Conservation (phyloP, 1,284 basidiomycete species). For the Meripilus lineatus region DNA sequence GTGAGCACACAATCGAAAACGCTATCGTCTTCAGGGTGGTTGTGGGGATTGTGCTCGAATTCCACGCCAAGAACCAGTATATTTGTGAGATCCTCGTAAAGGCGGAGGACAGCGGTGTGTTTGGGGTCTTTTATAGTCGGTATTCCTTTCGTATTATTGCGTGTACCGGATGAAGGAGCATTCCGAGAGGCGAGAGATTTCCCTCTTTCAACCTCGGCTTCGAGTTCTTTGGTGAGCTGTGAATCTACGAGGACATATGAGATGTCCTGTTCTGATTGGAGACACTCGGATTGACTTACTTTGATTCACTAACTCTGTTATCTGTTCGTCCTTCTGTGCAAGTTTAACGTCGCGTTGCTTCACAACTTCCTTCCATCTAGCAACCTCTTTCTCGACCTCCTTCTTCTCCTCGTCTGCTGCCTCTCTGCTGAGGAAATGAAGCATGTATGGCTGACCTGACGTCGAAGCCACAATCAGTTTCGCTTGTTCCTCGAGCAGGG, state of each 20-base stretch:
- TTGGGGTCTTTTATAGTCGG: conserved; percentile 45
- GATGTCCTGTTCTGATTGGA: background rate
- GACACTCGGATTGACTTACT: conserved; percentile 30
- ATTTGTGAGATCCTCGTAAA: conserved; percentile 31
- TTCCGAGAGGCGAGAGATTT: conserved; percentile 41
- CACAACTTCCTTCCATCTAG: conserved; percentile 37
- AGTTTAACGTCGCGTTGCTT: conserved; percentile 41
- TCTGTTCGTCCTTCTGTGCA: conserved; percentile 41
- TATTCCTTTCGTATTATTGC: conserved; percentile 19
- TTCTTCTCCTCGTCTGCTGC: conserved; percentile 65
- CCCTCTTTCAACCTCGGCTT: conserved; percentile 56
- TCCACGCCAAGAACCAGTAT: conserved; percentile 25
- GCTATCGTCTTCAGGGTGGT: background rate
- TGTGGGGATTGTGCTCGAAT: conserved; percentile 15
- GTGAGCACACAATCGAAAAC: conserved; percentile 7
- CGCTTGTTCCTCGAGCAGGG: conserved; percentile 13
- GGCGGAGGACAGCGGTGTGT: conserved; percentile 28
- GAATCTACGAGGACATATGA: no score
- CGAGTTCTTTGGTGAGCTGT: conserved; percentile 33
- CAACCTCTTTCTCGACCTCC: conserved; percentile 44
- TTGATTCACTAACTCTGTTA: conserved; percentile 39
- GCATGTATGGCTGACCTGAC: conserved; percentile 22
- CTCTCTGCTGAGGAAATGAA: conserved; percentile 68
- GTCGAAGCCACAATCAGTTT: conserved; percentile 5
- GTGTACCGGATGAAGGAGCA: conserved; percentile 19